phyloP scores from a whole-genome alignment of 2,329 filamentous ascomycete genomes.

The Ceratocystis alfenasii region DNA sequence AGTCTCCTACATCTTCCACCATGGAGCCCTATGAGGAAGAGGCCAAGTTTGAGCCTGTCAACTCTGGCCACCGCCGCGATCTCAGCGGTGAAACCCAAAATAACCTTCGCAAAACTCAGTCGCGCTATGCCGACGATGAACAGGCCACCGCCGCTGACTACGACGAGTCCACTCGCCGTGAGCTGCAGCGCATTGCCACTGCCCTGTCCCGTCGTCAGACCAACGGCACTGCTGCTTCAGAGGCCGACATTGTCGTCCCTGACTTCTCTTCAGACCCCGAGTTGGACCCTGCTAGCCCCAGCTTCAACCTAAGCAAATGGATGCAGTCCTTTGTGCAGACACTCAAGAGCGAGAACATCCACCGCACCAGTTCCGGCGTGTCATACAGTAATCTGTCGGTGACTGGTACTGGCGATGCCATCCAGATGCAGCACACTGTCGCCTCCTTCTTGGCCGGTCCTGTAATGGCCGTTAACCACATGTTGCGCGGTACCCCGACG shows the following conservation, averaged over 20 bases:
- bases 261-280: slow-evolving; percentile 26
- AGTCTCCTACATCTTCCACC: neutral
- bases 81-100: slow-evolving; percentile 10
- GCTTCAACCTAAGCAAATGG: slow-evolving; percentile 36
- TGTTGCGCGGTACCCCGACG: slow-evolving; percentile 28
- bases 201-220: slow-evolving; percentile 31
- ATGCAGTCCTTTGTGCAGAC: slow-evolving; percentile 31
- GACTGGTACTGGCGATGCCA: slow-evolving; percentile 51
- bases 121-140: slow-evolving; percentile 5
- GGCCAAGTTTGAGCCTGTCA: slow-evolving; percentile 4
- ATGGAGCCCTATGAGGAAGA: slow-evolving; percentile 13
- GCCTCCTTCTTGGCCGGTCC: slow-evolving; percentile 46
- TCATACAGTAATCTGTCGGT: slow-evolving; percentile 55
- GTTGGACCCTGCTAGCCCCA: slow-evolving; percentile 31
- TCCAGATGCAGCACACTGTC: slow-evolving; percentile 59
- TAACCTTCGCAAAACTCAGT: neutral
- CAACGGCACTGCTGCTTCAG: slow-evolving; percentile 24
- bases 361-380: slow-evolving; percentile 44
- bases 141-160: slow-evolving; percentile 17
- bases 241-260: slow-evolving; percentile 15
- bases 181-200: slow-evolving; percentile 33
- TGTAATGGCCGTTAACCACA: slow-evolving; percentile 33
- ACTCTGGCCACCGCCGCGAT: neutral
- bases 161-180: slow-evolving; percentile 28
- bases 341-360: slow-evolving; percentile 44